Conservation (phyloP, 2,329 filamentous ascomycete genomes). For the Arthrinium puccinioides region DNA sequence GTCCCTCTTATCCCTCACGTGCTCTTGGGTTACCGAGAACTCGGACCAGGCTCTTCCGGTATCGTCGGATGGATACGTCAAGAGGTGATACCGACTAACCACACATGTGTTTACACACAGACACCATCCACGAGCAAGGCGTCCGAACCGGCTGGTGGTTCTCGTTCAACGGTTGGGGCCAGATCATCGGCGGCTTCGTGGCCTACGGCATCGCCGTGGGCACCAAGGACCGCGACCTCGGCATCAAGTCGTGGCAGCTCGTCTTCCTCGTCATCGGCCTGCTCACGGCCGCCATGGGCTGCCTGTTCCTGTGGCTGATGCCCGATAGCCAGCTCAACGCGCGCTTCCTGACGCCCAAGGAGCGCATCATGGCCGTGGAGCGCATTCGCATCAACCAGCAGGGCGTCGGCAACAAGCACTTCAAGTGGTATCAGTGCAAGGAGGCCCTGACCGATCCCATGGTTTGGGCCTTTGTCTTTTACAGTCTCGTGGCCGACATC, state of each 20-base stretch:
- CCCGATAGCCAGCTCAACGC: conserved; percentile 33
- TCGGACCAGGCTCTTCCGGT: no score
- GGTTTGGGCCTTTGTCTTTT: conserved; percentile 28
- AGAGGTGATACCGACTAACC: background rate
- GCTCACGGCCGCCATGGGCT: conserved; percentile 39
- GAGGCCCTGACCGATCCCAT: conserved; percentile 29
- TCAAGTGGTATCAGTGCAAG: conserved; percentile 53
- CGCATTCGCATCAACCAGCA: conserved; percentile 58
- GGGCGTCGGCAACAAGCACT: conserved; percentile 62
- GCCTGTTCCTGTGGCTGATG: conserved; percentile 41
- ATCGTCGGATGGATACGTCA: no score
- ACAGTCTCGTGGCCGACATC: conserved; percentile 24
- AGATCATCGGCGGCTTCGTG: conserved; percentile 31
- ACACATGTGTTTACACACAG: background rate
- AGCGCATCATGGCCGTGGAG: conserved; percentile 43
- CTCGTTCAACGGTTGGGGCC: conserved; percentile 26
- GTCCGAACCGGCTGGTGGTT: conserved; percentile 21
- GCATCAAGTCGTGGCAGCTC: conserved; percentile 60
- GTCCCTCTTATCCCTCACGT: no score
- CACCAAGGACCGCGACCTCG: conserved; percentile 26
- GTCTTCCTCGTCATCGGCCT: conserved; percentile 47
- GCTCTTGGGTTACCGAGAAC: no score
- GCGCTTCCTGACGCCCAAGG: conserved; percentile 45
- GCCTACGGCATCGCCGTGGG: conserved; percentile 41
- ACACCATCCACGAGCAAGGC: conserved; percentile 20